Conservation (phyloP, 257 asterid genomes). For the Solanum phureja region DNA sequence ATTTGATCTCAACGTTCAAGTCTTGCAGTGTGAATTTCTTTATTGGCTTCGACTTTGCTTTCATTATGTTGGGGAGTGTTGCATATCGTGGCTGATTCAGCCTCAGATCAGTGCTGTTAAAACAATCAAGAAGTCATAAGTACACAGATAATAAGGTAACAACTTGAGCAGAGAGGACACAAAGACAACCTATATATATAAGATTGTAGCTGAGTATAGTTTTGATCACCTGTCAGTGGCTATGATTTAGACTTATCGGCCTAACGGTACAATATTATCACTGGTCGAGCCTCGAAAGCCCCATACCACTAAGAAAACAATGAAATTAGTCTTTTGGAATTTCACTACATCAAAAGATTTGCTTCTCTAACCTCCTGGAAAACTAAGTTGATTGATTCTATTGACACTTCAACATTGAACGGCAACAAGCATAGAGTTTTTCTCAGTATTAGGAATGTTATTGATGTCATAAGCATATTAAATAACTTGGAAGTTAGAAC, state of each 20-base stretch:
- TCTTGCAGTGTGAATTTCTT: constrained; percentile 67
- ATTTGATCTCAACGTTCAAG: constrained; percentile 58
- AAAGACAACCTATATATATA: too few relatives aligned
- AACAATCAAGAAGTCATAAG: background rate
- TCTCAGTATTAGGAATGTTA: background rate
- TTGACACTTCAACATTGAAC: background rate
- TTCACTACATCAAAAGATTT: background rate
- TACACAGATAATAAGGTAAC: background rate
- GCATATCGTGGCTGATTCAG: constrained; percentile 93
- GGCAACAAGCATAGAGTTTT: background rate
- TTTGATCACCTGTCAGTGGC: background rate
- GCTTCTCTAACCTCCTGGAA: background rate
- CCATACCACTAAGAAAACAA: background rate
- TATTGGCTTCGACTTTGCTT: constrained; percentile 80
- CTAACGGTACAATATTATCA: background rate
- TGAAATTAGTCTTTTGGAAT: background rate
- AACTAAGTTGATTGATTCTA: background rate
- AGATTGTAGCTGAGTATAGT: background rate
- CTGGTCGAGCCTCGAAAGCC: background rate
- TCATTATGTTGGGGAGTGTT: constrained; percentile 94
- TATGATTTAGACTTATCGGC: background rate
- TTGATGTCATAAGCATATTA: background rate
- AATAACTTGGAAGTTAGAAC: background rate
- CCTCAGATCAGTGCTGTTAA: constrained; percentile 77
- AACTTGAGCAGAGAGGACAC: background rate